A percentile compares a stretch with the other conserved stretches of the same genome.
Conservation (phyloP, 345 rosid species). For the Hibiscus trionum region DNA sequence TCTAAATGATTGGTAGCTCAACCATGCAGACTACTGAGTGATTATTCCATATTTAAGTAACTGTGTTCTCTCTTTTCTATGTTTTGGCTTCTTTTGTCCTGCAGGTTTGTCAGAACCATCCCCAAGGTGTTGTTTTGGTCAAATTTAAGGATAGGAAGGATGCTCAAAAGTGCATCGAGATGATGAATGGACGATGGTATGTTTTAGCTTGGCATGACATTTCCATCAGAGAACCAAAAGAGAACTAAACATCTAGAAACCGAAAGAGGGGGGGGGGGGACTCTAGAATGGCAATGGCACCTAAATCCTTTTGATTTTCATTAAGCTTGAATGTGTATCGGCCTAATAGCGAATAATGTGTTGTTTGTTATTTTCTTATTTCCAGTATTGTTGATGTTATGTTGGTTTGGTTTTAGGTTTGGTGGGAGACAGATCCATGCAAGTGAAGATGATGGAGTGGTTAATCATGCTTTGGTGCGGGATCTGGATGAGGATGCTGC, state of each 20-base stretch:
- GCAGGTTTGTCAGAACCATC: constrained; percentile 86
- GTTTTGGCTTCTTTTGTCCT: constrained; percentile 6
- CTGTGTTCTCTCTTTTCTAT: background rate
- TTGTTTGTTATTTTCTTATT: background rate
- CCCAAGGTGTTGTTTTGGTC: constrained; percentile 85
- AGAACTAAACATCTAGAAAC: background rate
- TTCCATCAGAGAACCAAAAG: background rate
- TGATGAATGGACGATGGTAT: constrained; percentile 97
- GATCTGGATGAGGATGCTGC: constrained; percentile 58
- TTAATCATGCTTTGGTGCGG: constrained; percentile 67
- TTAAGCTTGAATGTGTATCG: no score
- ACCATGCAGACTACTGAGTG: background rate
- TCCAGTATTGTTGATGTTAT: background rate
- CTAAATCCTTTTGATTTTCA: no score
- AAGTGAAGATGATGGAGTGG: constrained; percentile 64
- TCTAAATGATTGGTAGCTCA: background rate
- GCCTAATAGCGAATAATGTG: background rate
- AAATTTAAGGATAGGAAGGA: constrained; percentile 81
- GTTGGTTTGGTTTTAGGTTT: constrained; percentile 43
- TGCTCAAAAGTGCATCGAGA: constrained; percentile 78
- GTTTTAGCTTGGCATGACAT: background rate
- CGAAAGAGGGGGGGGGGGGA: background rate
- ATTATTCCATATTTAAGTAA: background rate
- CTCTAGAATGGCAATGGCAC: no score
- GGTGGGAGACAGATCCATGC: constrained; percentile 83